Evolutionary conservation across 1,139 yeast species (phyloP).

Genomic region (Magnusiomyces suaveolens): DNA sequence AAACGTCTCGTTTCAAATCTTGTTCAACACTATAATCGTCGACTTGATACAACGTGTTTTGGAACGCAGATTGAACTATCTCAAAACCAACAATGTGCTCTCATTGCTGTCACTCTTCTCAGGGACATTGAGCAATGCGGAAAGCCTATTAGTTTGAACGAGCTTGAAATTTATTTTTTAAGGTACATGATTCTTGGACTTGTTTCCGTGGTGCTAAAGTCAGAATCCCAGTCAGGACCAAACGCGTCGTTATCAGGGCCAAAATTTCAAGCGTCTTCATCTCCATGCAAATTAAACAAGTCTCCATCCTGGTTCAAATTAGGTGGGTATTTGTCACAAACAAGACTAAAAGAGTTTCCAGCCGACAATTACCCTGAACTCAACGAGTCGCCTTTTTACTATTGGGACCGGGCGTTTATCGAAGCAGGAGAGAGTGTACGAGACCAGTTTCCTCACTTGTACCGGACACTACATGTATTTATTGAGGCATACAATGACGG

Average conservation of each 20-base stretch:
- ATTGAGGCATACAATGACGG: neutral
- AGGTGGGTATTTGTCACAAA: no score
- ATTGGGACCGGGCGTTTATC: neutral
- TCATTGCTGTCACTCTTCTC: no score
- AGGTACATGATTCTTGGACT: neutral
- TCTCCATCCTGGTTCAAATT: no score
- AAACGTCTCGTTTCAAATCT: slow-evolving; percentile 3
- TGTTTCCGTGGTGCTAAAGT: no score
- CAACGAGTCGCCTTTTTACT: neutral
- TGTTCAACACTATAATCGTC: neutral
- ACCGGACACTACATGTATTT: neutral
- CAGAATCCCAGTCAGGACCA: no score
- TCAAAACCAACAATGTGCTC: neutral
- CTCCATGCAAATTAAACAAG: no score
- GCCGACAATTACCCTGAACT: no score
- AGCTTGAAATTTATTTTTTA: neutral
- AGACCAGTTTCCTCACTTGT: neutral
- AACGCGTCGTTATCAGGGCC: no score
- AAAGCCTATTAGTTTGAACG: neutral
- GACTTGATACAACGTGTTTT: neutral
- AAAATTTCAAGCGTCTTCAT: no score
- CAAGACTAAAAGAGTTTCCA: no score
- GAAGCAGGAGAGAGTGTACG: neutral
- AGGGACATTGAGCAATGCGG: neutral
- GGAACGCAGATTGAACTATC: neutral